Percentiles rank a stretch among this genome's conserved stretches.
Evolutionary conservation across 306 rosid species (phyloP).

Genomic region (Gastrolobium villosum): DNA sequence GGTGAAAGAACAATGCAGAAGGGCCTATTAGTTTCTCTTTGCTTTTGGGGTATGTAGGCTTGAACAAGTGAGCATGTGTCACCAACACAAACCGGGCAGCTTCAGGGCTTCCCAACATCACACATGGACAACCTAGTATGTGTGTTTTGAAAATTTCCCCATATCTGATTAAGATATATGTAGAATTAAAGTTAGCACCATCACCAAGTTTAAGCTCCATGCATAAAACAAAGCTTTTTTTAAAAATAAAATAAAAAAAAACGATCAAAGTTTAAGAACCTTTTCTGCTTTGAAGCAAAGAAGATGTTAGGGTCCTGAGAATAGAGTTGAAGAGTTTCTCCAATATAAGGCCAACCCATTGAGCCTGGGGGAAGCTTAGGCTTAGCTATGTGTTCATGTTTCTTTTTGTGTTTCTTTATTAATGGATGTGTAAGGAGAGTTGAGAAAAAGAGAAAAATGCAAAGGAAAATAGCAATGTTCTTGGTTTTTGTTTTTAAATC

Average conservation of each 20-base stretch:
- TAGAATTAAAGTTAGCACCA: constrained; percentile 14
- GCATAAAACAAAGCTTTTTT: constrained; percentile 6
- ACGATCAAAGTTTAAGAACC: constrained; percentile 48
- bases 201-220: not conserved
- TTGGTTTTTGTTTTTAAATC: too few species aligned
- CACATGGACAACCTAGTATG: constrained; percentile 82
- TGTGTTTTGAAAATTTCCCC: constrained; percentile 88
- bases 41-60: constrained; percentile 91
- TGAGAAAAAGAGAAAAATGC: constrained; percentile 59
- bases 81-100: constrained; percentile 86
- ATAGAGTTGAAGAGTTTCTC: constrained; percentile 86
- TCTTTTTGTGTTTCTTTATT: constrained; percentile 46
- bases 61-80: constrained; percentile 82
- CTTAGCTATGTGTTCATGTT: constrained; percentile 31
- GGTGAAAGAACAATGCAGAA: constrained; percentile 90
- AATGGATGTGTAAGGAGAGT: constrained; percentile 46
- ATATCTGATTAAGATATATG: constrained; percentile 56
- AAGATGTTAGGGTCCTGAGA: constrained; percentile 82
- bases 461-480: constrained; percentile 41
- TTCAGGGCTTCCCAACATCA: constrained; percentile 88
- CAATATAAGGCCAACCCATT: constrained; percentile 88
- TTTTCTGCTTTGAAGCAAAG: constrained; percentile 78
- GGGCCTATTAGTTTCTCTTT: constrained; percentile 92
- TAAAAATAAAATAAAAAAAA: not conserved
- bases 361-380: constrained; percentile 92